A percentile compares a stretch with the other conserved stretches of the same genome.
Conservation (phyloP, 2,329 filamentous ascomycete species). For the Ramularia endophylla region DNA sequence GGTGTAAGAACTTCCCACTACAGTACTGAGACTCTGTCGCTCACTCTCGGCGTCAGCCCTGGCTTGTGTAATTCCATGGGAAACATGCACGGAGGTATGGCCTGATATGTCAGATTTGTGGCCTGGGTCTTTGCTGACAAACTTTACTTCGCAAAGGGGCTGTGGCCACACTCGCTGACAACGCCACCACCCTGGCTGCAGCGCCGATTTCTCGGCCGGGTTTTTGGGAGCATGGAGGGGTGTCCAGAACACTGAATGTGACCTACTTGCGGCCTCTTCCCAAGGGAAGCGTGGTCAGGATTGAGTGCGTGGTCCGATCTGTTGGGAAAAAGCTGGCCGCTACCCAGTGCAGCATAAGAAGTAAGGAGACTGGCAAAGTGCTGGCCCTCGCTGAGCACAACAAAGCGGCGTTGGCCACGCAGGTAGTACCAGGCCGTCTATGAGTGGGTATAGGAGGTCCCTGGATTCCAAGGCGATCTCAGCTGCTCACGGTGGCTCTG, state of each 20-base stretch:
- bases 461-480: too few species aligned
- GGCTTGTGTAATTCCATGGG: constrained; percentile 13
- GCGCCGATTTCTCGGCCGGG: constrained; percentile 10
- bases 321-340: constrained; percentile 33
- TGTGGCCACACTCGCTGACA: constrained; percentile 49
- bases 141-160: constrained; percentile 30
- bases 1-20: constrained; percentile 4
- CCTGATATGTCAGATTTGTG: too few species aligned
- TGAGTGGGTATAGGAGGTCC: too few species aligned
- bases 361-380: constrained; percentile 12
- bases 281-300: constrained; percentile 31
- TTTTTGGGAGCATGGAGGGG: constrained; percentile 35
- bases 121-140: too few species aligned
- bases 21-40: too few species aligned
- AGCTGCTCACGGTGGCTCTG: too few species aligned
- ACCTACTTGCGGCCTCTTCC: constrained; percentile 38
- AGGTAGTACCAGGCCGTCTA: too few species aligned
- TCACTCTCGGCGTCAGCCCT: too few species aligned
- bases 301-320: constrained; percentile 39
- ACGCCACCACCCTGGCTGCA: constrained; percentile 38
- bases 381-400: constrained; percentile 13
- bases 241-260: constrained; percentile 37
- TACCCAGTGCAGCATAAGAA: constrained; percentile 12
- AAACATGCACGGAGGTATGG: constrained; percentile 29
- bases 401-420: constrained; percentile 9